Percentiles rank a stretch among this genome's conserved stretches.
phyloP scores from a whole-genome alignment of 148 eudicot genomes.

The Persicaria tinctoria region DNA sequence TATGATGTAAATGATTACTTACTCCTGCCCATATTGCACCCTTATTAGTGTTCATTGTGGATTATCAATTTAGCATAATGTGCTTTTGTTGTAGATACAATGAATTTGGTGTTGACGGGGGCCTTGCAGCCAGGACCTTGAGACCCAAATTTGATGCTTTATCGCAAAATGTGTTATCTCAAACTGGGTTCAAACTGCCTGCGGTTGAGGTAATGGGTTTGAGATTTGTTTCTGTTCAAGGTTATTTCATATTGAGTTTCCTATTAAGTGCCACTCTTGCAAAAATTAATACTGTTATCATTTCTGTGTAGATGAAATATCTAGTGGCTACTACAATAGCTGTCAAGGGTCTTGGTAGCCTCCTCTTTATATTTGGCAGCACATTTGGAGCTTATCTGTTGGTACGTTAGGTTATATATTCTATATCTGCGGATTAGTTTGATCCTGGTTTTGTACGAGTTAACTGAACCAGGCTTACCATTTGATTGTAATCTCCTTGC shows the following conservation, averaged over 20 bases:
- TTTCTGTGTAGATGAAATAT: slow-evolving; percentile 45
- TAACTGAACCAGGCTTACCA: neutral
- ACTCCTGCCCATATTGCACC: neutral
- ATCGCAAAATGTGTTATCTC: slow-evolving; percentile 45
- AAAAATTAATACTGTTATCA: neutral
- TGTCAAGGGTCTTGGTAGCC: slow-evolving; percentile 69
- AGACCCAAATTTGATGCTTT: slow-evolving; percentile 56
- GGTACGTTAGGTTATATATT: slow-evolving; percentile 27
- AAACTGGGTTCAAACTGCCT: slow-evolving; percentile 62
- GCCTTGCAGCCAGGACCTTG: slow-evolving; percentile 60
- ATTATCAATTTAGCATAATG: neutral
- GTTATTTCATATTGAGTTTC: neutral
- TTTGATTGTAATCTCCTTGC: slow-evolving; percentile 3
- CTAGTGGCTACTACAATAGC: slow-evolving; percentile 63
- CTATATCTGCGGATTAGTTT: neutral
- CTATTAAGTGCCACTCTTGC: neutral
- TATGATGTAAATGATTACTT: neutral
- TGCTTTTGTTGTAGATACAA: slow-evolving; percentile 43
- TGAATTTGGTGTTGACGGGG: slow-evolving; percentile 78
- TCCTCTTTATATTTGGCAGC: slow-evolving; percentile 73
- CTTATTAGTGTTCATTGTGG: neutral
- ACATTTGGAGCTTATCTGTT: slow-evolving; percentile 71
- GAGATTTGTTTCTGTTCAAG: neutral
- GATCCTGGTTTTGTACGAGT: neutral
- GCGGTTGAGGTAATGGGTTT: slow-evolving; percentile 41